Evolutionary conservation across 805 yeast species (phyloP).

Genomic region (Schizosaccharomyces lindneri): DNA sequence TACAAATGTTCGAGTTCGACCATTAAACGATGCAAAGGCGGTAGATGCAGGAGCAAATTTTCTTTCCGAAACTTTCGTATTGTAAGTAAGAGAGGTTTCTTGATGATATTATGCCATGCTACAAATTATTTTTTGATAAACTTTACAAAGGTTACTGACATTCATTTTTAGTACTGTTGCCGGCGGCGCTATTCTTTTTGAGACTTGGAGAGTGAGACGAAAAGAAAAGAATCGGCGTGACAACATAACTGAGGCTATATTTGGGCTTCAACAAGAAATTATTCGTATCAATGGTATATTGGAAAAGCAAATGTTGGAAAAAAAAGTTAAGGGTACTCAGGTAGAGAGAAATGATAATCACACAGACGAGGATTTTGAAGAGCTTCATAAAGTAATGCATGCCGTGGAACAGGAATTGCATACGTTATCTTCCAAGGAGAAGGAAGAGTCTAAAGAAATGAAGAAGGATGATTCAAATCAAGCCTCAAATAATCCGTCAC

Average conservation of each 20-base stretch:
- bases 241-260: slow-evolving; percentile 39
- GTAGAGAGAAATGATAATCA: neutral
- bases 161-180: slow-evolving; percentile 27
- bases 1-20: slow-evolving; percentile 27
- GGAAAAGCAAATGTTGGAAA: neutral
- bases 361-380: neutral
- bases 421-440: neutral
- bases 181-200: slow-evolving; percentile 44
- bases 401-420: neutral
- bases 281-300: neutral
- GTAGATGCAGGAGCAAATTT: slow-evolving; percentile 57
- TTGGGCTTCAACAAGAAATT: slow-evolving; percentile 46
- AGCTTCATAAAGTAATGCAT: neutral
- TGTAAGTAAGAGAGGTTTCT: slow-evolving; percentile 10
- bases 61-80: slow-evolving; percentile 49
- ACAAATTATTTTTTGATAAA: neutral
- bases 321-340: neutral
- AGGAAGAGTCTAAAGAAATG: no score
- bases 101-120: neutral
- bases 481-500: neutral
- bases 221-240: slow-evolving; percentile 37
- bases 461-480: neutral
- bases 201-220: slow-evolving; percentile 36
- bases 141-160: neutral
- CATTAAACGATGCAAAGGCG: slow-evolving; percentile 55